Evolutionary conservation across 2,329 filamentous ascomycete genomes (phyloP).

Genomic region (Alternaria dauci): DNA sequence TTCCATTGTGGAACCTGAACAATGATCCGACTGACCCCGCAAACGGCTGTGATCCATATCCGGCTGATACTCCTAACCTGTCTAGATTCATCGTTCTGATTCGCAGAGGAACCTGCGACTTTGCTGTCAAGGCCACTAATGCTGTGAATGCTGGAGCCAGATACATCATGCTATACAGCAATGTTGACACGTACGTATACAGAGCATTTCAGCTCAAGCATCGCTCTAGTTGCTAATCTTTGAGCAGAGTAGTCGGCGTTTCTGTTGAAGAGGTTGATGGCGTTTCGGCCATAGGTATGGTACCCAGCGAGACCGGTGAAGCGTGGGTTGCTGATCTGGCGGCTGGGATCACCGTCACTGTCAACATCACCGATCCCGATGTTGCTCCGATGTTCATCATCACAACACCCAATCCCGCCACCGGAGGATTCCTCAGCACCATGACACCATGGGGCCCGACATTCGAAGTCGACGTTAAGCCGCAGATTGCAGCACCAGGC

Average conservation of each 20-base stretch:
- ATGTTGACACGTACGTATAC: neutral
- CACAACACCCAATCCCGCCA: neutral
- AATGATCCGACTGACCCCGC: no score
- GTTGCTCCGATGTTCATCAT: neutral
- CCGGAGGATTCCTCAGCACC: neutral
- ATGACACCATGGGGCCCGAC: constrained; percentile 64
- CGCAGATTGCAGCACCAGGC: constrained; percentile 64
- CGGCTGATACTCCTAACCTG: neutral
- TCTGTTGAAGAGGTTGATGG: neutral
- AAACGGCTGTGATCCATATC: neutral
- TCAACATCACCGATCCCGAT: no score
- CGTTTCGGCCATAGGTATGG: no score
- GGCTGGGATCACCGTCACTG: no score
- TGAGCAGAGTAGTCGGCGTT: no score
- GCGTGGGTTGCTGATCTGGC: no score
- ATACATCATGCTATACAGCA: constrained; percentile 4
- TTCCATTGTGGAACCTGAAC: no score
- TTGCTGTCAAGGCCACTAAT: neutral
- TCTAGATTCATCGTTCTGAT: constrained; percentile 1
- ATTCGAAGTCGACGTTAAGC: constrained; percentile 66
- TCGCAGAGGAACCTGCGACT: neutral
- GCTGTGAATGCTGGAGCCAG: neutral
- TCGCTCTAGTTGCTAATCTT: no score
- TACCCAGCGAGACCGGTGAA: no score
- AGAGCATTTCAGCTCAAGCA: no score